Evolutionary conservation across 805 yeast genomes (phyloP), one percentile per base, ranked within the genome.

Genomic region (Suhomyces pyralidae): DNA sequence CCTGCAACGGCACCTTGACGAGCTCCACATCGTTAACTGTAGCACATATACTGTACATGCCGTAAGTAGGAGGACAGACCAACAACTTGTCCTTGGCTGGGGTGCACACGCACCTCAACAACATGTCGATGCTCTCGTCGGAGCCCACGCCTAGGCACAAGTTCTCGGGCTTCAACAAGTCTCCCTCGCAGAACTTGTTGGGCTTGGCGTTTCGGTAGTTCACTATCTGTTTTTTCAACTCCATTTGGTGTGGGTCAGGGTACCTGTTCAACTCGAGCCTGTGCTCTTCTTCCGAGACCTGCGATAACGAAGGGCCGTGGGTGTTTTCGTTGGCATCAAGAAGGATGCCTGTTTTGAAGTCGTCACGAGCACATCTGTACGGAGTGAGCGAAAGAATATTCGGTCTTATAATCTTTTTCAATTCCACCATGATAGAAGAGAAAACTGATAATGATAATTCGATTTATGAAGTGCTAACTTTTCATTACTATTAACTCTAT

Each of bases 321-420:
- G 98, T 86, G 67, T 94, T 94, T 70, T 94, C 99, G 64, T 94
- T 94, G 52, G 99, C 99, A 69, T 94, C 99, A 50, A 94, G 76
- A 20, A 94, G 76, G 44, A 94, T 78, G 28, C 99, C 99, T 36
- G 80, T 90, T 53, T 82, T 87, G 77, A 85, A 93, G 65, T 93
- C 98, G 64, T 94, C 99, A 71, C 99, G 78, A 3, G 99, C 99
- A 70, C 99, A 94, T 50, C 96, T 81, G 69, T 94, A 94, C 7
- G 99, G 98, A 74, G 88, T 91, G 51, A 94, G 77, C 2, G 81
- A 71, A 54, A 82, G 78, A 54, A 94, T 90, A 61, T 93, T 94
- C 19, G 97, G 96, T 69, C 99, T 80, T 2, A 89, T 86, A 32
- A 91, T 71, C 7, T 79, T 76, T 42, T 75, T 69, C 28, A 86